Evolutionary conservation across 2,329 filamentous ascomycete genomes (phyloP), one percentile per base, ranked within the genome.

Genomic region (Ceratocystis albifundus): DNA sequence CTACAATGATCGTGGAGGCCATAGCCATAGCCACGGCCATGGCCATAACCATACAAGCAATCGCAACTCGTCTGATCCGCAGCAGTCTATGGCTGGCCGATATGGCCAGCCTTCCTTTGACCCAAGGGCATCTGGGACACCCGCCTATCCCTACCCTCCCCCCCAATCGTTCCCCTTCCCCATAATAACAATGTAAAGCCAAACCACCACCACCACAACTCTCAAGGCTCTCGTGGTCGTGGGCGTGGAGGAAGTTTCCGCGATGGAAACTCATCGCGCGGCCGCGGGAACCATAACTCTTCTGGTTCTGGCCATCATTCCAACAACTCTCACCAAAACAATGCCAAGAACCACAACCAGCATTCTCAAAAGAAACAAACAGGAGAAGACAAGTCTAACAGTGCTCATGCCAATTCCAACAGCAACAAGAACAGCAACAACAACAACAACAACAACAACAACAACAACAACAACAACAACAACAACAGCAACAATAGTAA

Each of bases 201-300:
- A 64, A 67, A 69, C 59, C 69, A 71, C 20, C 69, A 71, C 20
- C 69, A 70, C 64, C 72, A 75, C 68, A 64, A 65, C 25, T n/a
- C 61, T 32, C 45, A 55, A 36, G 71, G 53, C 53, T 45, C 71
- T 59, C 71, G 71, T 62, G 75, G 76, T 62, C 72, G 74, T 66
- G 72, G 74, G 36, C 75, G 74, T 61, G 74, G 76, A 57, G 72
- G 75, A 45, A 73, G 72, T 64, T 71, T 74, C 53, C 72, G 76
- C 66, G 76, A 77, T 67, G 73, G 73, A 46, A 71, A 71, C 64
- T 69, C 74, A 59, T 62, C 48, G 41, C 79, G 80, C 69, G 80
- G 80, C 17, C 66, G 66, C 64, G 76, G 79, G 36, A 75, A 77
- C 63, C 76, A 79, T 69, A 72, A 75, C 79, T 70, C 81, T 80